phyloP scores from a whole-genome alignment of 1,139 yeast species.

The Meyerozyma elateridarum region DNA sequence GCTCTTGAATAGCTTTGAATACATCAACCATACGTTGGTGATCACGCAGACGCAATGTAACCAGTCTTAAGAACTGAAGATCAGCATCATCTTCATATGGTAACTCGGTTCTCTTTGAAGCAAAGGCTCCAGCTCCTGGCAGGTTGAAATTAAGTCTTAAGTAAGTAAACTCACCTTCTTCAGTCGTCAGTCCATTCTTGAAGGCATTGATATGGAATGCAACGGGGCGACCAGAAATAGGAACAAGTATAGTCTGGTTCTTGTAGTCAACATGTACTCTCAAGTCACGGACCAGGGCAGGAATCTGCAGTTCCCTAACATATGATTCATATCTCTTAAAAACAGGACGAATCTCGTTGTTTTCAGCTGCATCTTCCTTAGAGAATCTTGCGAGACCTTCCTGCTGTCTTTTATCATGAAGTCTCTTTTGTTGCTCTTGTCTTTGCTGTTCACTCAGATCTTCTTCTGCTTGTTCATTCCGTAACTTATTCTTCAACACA shows the following conservation, averaged over 20 bases:
- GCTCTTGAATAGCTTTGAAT: conserved; percentile 82
- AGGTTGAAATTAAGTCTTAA: conserved; percentile 88
- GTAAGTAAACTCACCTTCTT: conserved; percentile 93
- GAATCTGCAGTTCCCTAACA: conserved; percentile 88
- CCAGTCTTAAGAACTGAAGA: conserved; percentile 79
- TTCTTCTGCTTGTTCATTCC: conserved; percentile 77
- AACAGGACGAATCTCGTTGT: conserved; percentile 63
- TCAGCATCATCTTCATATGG: conserved; percentile 90
- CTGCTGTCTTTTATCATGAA: conserved; percentile 81
- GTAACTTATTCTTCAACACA: conserved; percentile 73
- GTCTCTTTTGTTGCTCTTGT: conserved; percentile 74
- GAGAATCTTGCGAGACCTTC: conserved; percentile 78
- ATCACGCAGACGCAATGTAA: conserved; percentile 87
- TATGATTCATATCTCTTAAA: conserved; percentile 93
- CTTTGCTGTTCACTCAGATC: conserved; percentile 65
- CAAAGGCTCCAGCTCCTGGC: conserved; percentile 80
- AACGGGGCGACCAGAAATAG: conserved; percentile 94
- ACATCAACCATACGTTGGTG: conserved; percentile 90
- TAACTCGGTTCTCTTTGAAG: conserved; percentile 66
- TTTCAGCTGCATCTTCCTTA: conserved; percentile 66
- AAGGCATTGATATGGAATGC: conserved; percentile 95
- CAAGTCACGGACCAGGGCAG: conserved; percentile 74
- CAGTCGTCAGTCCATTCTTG: conserved; percentile 91
- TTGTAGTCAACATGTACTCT: conserved; percentile 84
- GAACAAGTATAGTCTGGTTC: conserved; percentile 83